Evolutionary conservation across 352 stramenopile genomes (phyloP).

Genomic region (Pythium biforme): DNA sequence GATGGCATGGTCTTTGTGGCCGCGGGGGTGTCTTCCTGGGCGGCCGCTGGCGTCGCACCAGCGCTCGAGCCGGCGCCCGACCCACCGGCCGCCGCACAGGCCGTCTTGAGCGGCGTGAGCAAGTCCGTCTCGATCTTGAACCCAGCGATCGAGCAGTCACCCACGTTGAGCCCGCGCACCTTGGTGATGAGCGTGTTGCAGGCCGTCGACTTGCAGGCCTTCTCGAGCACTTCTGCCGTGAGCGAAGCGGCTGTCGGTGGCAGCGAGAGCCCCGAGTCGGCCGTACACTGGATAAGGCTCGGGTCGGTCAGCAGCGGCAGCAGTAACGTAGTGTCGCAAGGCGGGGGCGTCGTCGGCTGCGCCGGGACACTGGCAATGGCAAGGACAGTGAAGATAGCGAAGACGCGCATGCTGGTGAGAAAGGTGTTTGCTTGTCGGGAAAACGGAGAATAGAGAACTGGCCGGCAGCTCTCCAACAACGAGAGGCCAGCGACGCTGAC

Average conservation of each 20-base stretch:
- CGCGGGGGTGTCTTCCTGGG: neutral
- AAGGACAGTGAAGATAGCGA: conserved; percentile 13
- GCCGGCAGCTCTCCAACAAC: neutral
- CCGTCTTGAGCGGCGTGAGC: conserved; percentile 15
- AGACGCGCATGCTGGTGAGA: conserved; percentile 15
- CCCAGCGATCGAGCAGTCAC: conserved; percentile 16
- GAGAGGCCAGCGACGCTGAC: neutral
- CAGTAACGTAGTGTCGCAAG: conserved; percentile 6
- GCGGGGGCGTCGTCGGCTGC: neutral
- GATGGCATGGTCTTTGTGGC: conserved; percentile 6
- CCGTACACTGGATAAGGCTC: conserved; percentile 12
- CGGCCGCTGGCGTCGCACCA: neutral
- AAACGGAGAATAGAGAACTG: conserved; percentile 17
- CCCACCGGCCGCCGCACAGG: neutral
- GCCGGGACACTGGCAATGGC: conserved; percentile 12
- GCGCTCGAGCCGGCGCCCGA: neutral
- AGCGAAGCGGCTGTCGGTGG: conserved; percentile 8
- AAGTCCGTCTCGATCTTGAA: conserved; percentile 22
- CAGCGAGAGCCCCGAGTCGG: conserved; percentile 18
- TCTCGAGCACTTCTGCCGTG: conserved; percentile 1
- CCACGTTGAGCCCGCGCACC: conserved; percentile 10
- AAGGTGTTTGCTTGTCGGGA: neutral
- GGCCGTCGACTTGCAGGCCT: conserved; percentile 27
- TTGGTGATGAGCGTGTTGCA: conserved; percentile 25
- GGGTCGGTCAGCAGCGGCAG: conserved; percentile 15